phyloP scores from a whole-genome alignment of 2,329 filamentous ascomycete species.

The Aspergillus candidus region DNA sequence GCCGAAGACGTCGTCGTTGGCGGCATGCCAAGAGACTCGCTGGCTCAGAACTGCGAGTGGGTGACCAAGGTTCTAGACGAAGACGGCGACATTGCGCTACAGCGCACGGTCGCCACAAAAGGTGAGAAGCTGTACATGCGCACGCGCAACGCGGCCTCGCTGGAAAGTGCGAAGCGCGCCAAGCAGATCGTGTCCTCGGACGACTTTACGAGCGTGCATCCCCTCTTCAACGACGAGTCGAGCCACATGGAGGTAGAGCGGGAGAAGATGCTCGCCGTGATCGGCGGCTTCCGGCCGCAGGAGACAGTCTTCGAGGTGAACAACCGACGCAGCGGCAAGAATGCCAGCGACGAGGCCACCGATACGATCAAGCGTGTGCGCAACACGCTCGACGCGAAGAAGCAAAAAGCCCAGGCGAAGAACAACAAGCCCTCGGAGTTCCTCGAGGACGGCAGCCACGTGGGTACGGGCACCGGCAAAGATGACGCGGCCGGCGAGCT shows the following conservation, averaged over 20 bases:
- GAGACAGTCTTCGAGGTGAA: conserved; percentile 98
- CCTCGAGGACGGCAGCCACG: conserved; percentile 11
- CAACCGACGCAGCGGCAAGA: conserved; percentile 64
- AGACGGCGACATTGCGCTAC: conserved; percentile 63
- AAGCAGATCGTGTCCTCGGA: conserved; percentile 68
- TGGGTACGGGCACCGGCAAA: conserved; percentile 15
- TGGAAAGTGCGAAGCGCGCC: conserved; percentile 80
- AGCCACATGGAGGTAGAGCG: conserved; percentile 63
- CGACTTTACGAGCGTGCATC: conserved; percentile 68
- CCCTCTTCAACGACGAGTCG: conserved; percentile 66
- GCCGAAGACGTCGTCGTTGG: conserved; percentile 81
- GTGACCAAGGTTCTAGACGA: conserved; percentile 71
- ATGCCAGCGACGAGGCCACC: conserved; percentile 62
- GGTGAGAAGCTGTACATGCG: conserved; percentile 90
- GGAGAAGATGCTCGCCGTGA: conserved; percentile 78
- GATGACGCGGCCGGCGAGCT: conserved; percentile 36
- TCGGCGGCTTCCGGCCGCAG: conserved; percentile 79
- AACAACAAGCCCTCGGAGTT: conserved; percentile 23
- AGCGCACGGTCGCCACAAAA: conserved; percentile 71
- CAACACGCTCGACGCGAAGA: conserved; percentile 38
- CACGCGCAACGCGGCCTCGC: conserved; percentile 83
- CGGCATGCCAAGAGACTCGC: conserved; percentile 61
- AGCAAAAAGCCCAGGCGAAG: conserved; percentile 29
- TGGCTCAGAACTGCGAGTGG: conserved; percentile 76
- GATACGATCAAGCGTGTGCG: conserved; percentile 43